Evolutionary conservation across 768 basidiomycete genomes (phyloP), one percentile per base, ranked within the genome.

Genomic region (Suillus variegatus): DNA sequence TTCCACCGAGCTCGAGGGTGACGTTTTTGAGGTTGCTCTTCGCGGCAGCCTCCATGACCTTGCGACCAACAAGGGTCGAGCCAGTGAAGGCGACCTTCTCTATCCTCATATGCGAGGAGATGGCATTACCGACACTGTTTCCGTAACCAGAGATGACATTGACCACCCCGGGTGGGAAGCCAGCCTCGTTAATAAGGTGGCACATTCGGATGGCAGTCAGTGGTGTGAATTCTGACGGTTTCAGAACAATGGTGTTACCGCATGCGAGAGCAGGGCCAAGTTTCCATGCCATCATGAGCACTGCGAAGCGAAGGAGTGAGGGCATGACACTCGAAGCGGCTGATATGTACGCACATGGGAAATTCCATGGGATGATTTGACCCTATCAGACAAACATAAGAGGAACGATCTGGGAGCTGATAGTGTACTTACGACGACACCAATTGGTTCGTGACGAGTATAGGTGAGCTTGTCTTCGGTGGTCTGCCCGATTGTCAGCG

Each of bases 91-190:
- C 36, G 36, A 36, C 36, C 36, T 36, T 36, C 7, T 36, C 36
- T 36, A 36, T 3, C 36, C 9, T 36, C 36, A 80, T 81, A 75
- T 91, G 89, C 49, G 81, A 79, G 6, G 84, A 75, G 69, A 94
- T 86, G 38, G 90, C 88, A 61, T 87, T 79, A 6, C 91, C 90
- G 41, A 85, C 87, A 20, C 83, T 85, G 28, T 78, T 51, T 65
- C 92, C 92, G 72, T 88, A 86, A 22, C 91, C 91, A 6, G 83
- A 85, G 58, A 94, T 72, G 66, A 91, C 77, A 76, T 93, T 92
- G 67, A 93, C 80, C 28, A 88, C 87, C 64, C 91, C 90, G 16
- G 85, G 79, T 2, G 89, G 90, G 76, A 90, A 86, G 18, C 89
- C 89, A 3, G 89, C 89, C 73, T 90, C 84, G 47, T 81, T 74